phyloP scores from a whole-genome alignment of 164 flowering plant genomes.

The Stephania yunnanensis region DNA sequence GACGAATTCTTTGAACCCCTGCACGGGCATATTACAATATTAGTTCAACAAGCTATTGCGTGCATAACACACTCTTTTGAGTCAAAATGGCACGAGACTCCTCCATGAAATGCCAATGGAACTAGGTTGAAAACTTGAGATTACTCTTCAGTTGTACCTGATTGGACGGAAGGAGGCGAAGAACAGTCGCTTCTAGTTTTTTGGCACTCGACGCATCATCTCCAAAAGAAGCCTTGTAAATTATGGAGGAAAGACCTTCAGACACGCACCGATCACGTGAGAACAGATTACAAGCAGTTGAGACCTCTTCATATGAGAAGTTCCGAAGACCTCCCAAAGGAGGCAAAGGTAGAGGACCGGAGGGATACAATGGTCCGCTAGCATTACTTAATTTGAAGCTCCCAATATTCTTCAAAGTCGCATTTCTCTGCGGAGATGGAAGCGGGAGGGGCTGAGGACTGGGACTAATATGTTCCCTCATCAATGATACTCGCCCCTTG shows the following conservation, averaged over 20 bases:
- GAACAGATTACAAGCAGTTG: constrained; percentile 69
- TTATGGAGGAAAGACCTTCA: constrained; percentile 67
- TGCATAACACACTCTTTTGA: neutral
- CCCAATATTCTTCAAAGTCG: constrained; percentile 39
- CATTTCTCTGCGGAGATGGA: constrained; percentile 58
- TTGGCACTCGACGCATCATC: constrained; percentile 59
- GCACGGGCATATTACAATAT: constrained; percentile 6
- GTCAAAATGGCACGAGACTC: neutral
- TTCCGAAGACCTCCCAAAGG: constrained; percentile 52
- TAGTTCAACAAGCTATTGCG: neutral
- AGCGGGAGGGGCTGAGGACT: constrained; percentile 93
- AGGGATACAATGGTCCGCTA: constrained; percentile 55
- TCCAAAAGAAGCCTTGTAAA: constrained; percentile 77
- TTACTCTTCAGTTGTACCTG: constrained; percentile 39
- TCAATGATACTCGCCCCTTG: constrained; percentile 31
- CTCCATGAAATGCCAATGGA: neutral
- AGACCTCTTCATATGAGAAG: constrained; percentile 73
- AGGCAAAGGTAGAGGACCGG: constrained; percentile 91
- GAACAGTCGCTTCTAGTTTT: constrained; percentile 83
- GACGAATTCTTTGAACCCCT: constrained; percentile 71
- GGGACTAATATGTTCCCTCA: constrained; percentile 41
- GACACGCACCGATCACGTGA: constrained; percentile 75
- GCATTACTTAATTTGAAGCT: constrained; percentile 58
- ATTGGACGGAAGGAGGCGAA: constrained; percentile 61
- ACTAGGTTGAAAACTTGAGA: neutral